Conservation (phyloP, 805 yeast species). For the Wickerhamomyces chaumierensis region DNA sequence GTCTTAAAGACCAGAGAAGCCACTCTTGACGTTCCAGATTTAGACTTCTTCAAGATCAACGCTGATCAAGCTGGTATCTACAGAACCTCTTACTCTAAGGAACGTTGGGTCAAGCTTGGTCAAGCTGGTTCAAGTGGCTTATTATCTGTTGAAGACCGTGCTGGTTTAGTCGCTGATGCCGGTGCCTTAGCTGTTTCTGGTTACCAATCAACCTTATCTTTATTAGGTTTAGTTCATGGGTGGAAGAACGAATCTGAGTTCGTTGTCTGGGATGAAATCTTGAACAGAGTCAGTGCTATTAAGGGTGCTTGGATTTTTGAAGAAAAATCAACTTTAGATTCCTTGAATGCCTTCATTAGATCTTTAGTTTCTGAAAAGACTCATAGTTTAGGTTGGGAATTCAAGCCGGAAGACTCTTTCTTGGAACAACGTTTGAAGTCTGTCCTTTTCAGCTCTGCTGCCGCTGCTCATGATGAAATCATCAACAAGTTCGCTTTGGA, state of each 20-base stretch:
- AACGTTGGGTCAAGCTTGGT: conserved; percentile 61
- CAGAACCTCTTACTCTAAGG: conserved; percentile 59
- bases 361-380: conserved; percentile 46
- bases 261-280: conserved; percentile 59
- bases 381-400: conserved; percentile 52
- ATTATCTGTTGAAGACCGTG: conserved; percentile 65
- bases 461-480: conserved; percentile 34
- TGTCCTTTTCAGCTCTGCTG: conserved; percentile 50
- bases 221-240: conserved; percentile 45
- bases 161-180: conserved; percentile 75
- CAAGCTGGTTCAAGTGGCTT: conserved; percentile 42
- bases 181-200: conserved; percentile 64
- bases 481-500: conserved; percentile 35
- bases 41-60: conserved; percentile 55
- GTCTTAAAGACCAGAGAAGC: conserved; percentile 41
- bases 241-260: conserved; percentile 52
- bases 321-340: conserved; percentile 31
- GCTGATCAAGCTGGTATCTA: conserved; percentile 67
- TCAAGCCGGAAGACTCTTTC: conserved; percentile 42
- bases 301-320: conserved; percentile 48
- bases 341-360: conserved; percentile 39
- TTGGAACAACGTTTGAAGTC: conserved; percentile 59
- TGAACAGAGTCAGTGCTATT: conserved; percentile 35
- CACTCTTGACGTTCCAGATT: conserved; percentile 31
- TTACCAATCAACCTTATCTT: conserved; percentile 46